Conservation (phyloP, 345 rosid species). For the Corchorus olitorius region DNA sequence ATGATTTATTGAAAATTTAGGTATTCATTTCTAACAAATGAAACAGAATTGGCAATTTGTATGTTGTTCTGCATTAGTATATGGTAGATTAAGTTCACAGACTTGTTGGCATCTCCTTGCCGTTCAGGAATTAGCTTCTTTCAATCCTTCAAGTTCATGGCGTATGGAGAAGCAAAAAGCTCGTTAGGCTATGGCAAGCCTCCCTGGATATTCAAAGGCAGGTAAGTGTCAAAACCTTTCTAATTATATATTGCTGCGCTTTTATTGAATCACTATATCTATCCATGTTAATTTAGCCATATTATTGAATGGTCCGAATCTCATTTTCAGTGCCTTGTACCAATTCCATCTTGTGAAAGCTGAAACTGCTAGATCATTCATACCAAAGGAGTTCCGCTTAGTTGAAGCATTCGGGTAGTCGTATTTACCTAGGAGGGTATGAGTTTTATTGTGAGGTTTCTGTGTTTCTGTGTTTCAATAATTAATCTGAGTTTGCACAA, state of each 20-base stretch:
- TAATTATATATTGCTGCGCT: conserved; percentile 4
- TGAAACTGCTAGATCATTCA: conserved; percentile 74
- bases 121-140: conserved; percentile 23
- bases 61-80: background rate
- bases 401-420: conserved; percentile 96
- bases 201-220: conserved; percentile 95
- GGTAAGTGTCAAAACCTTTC: conserved; percentile 40
- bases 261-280: background rate
- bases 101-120: conserved; percentile 18
- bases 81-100: background rate
- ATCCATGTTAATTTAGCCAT: background rate
- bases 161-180: conserved; percentile 38
- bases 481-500: conserved; percentile 22
- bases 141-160: conserved; percentile 46
- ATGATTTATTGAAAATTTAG: background rate
- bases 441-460: background rate
- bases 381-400: conserved; percentile 76
- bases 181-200: conserved; percentile 69
- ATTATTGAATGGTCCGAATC: background rate
- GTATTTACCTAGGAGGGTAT: background rate
- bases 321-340: conserved; percentile 75
- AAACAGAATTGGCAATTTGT: background rate
- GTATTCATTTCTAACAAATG: background rate
- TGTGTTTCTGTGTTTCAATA: conserved; percentile 4
- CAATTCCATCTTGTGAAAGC: conserved; percentile 96